Percentiles rank a stretch among this genome's conserved stretches.
Conservation (phyloP, 225 moss, liverwort and hornwort genomes). For the Climacium dendroides region DNA sequence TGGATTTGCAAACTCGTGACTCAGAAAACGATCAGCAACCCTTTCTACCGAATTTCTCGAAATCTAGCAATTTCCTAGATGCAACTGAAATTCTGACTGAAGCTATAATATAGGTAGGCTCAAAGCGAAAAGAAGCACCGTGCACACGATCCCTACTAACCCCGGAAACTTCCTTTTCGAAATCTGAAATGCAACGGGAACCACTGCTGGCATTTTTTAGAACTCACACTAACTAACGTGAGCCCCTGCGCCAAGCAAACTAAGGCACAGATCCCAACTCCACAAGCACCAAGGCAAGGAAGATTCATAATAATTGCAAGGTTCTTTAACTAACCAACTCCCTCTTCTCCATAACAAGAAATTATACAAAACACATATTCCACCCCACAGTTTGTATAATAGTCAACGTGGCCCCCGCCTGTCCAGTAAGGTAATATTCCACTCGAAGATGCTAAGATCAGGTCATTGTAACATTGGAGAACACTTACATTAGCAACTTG, state of each 20-base stretch:
- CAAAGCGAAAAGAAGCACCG: no score
- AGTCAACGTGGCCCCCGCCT: not conserved
- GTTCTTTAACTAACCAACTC: not conserved
- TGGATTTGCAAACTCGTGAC: no score
- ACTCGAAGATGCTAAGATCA: not conserved
- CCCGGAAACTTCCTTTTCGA: not conserved
- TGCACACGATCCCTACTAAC: not conserved
- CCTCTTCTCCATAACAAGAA: not conserved
- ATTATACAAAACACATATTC: not conserved
- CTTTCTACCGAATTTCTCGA: not conserved
- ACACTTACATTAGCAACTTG: not conserved
- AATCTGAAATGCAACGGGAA: not conserved
- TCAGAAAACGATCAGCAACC: not conserved
- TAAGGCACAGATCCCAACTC: not conserved
- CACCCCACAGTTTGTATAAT: not conserved
- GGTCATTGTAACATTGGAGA: not conserved
- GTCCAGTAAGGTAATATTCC: not conserved
- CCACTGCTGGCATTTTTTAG: not conserved
- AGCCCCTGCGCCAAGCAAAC: not conserved
- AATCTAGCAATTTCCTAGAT: not conserved
- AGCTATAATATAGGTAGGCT: not conserved
- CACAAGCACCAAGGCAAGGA: not conserved
- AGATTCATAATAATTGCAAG: not conserved
- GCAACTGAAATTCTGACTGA: not conserved
- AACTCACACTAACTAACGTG: not conserved